Evolutionary conservation across 352 stramenopile species (phyloP).

Genomic region (Phytophthora boehmeriae): DNA sequence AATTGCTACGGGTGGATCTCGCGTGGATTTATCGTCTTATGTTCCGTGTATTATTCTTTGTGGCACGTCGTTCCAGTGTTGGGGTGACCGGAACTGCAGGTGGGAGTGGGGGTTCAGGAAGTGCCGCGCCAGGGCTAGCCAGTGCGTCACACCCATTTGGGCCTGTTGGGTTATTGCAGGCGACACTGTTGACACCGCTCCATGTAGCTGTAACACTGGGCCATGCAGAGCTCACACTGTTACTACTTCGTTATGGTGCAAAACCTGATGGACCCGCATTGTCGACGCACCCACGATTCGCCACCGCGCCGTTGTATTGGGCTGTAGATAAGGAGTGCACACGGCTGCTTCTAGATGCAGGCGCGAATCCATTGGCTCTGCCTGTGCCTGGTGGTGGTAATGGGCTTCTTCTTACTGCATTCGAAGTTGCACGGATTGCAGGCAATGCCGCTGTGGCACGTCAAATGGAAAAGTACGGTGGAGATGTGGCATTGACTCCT

Average conservation of each 20-base stretch:
- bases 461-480: constrained; percentile 81
- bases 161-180: constrained; percentile 56
- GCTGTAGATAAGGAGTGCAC: constrained; percentile 73
- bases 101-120: constrained; percentile 22
- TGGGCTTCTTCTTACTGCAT: constrained; percentile 60
- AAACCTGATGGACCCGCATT: constrained; percentile 59
- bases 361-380: constrained; percentile 70
- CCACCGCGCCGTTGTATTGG: constrained; percentile 75
- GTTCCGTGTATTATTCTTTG: constrained; percentile 65
- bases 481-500: constrained; percentile 77
- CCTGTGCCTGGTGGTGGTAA: constrained; percentile 26
- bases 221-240: constrained; percentile 66
- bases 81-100: constrained; percentile 28
- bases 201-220: constrained; percentile 77
- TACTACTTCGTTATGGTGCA: constrained; percentile 65
- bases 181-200: constrained; percentile 72
- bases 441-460: constrained; percentile 69
- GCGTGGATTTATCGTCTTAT: constrained; percentile 72
- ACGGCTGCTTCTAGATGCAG: constrained; percentile 64
- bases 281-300: constrained; percentile 63
- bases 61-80: constrained; percentile 36
- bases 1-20: constrained; percentile 68
- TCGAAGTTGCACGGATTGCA: constrained; percentile 69
- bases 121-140: constrained; percentile 27
- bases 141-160: constrained; percentile 60